Evolutionary conservation across 495 filamentous ascomycete species (phyloP).

Genomic region (Neurospora sp.): DNA sequence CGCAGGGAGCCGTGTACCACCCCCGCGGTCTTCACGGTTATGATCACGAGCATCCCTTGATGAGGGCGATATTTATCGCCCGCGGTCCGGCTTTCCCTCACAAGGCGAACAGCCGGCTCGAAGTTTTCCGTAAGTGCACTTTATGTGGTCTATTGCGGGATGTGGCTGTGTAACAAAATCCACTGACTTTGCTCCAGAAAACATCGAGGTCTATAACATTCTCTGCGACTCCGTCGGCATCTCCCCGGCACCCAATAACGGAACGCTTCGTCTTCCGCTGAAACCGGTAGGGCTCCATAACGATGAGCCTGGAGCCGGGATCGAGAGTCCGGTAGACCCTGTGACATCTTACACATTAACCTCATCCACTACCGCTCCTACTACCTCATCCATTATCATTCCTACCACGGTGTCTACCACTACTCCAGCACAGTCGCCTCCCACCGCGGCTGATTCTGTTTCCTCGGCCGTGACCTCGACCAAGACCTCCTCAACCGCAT

Average conservation of each 20-base stretch:
- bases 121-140: conserved; percentile 65
- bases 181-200: conserved; percentile 48
- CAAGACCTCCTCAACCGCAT: neutral
- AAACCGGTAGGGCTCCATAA: conserved; percentile 55
- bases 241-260: conserved; percentile 62
- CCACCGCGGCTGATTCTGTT: neutral
- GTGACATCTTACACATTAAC: conserved; percentile 10
- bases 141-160: neutral
- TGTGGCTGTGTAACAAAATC: conserved; percentile 1
- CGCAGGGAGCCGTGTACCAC: conserved; percentile 55
- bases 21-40: conserved; percentile 81
- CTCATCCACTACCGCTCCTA: neutral
- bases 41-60: conserved; percentile 79
- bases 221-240: conserved; percentile 76
- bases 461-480: neutral
- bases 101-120: conserved; percentile 64
- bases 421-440: neutral
- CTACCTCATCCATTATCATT: neutral
- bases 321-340: conserved; percentile 27
- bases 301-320: conserved; percentile 15
- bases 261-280: conserved; percentile 74
- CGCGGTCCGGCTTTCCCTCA: conserved; percentile 84
- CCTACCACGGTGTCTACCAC: neutral
- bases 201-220: conserved; percentile 91
- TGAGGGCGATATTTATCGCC: conserved; percentile 88